phyloP scores from a whole-genome alignment of 148 eudicot species.

The Persicaria tinctoria region DNA sequence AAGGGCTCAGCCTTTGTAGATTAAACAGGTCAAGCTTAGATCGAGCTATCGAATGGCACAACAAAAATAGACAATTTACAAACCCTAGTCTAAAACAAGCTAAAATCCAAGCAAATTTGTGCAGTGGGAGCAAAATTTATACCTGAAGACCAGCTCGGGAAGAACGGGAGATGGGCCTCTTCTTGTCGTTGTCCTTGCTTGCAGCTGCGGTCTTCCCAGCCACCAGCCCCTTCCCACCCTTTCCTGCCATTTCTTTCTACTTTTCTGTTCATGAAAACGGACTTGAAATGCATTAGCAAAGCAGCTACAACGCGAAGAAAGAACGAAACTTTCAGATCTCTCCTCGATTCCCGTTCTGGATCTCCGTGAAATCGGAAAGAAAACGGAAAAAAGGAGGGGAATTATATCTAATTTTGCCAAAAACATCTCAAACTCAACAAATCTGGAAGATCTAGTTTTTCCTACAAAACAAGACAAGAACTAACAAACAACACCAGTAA shows the following conservation, averaged over 20 bases:
- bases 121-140: background rate
- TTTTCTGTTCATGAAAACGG: background rate
- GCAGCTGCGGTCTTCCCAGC: slow-evolving; percentile 68
- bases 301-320: background rate
- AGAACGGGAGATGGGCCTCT: slow-evolving; percentile 66
- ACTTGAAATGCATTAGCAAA: background rate
- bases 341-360: background rate
- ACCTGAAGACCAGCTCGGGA: slow-evolving; percentile 96
- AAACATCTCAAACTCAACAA: background rate
- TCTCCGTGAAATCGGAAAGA: background rate
- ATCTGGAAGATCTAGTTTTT: background rate
- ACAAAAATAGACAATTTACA: background rate
- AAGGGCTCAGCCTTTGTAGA: background rate
- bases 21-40: too few species aligned
- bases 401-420: background rate
- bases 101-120: background rate
- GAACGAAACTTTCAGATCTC: background rate
- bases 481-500: background rate
- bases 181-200: slow-evolving; percentile 70
- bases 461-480: background rate
- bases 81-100: background rate
- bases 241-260: slow-evolving; percentile 56
- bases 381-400: background rate
- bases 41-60: background rate
- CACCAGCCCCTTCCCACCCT: slow-evolving; percentile 69